Evolutionary conservation across 345 rosid genomes (phyloP).

Genomic region (Nasturtium officinale): DNA sequence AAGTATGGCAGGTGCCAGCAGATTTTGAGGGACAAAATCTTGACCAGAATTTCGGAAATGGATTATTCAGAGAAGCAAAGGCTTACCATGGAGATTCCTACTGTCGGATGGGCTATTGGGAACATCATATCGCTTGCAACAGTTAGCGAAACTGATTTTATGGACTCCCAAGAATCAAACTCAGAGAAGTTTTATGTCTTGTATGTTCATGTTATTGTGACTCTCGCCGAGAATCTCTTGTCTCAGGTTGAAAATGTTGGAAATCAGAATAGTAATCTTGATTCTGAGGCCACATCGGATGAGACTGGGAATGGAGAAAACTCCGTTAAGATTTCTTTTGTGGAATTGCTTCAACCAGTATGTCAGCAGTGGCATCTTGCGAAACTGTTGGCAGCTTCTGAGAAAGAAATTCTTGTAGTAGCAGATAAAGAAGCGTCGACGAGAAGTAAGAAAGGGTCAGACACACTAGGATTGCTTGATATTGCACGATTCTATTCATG

Average conservation of each 20-base stretch:
- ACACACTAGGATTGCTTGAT: conserved; percentile 63
- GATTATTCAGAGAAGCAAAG: conserved; percentile 48
- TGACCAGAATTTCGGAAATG: conserved; percentile 55
- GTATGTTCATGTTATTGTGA: conserved; percentile 62
- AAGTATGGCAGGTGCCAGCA: conserved; percentile 93
- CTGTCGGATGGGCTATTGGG: conserved; percentile 88
- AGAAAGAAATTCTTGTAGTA: conserved; percentile 41
- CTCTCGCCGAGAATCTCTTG: conserved; percentile 71
- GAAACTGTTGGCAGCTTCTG: conserved; percentile 64
- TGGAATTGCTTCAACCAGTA: conserved; percentile 70
- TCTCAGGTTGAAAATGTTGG: conserved; percentile 55
- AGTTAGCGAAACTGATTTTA: conserved; percentile 64
- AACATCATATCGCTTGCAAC: conserved; percentile 71
- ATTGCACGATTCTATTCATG: conserved; percentile 77
- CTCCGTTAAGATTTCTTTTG: conserved; percentile 53
- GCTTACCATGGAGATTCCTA: conserved; percentile 57
- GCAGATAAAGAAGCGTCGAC: conserved; percentile 37
- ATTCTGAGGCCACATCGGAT: conserved; percentile 49
- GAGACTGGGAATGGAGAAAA: conserved; percentile 39
- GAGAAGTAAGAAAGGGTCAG: conserved; percentile 39
- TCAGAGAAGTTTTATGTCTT: conserved; percentile 57
- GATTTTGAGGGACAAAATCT: conserved; percentile 61
- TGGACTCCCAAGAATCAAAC: conserved; percentile 53
- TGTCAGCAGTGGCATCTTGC: conserved; percentile 93
- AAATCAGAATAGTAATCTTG: conserved; percentile 48